Percentiles rank a stretch among this genome's conserved stretches.
These are phyloP conservation scores for Alternaria novae-zelandiae DNA, from an alignment of 2,329 filamentous ascomycete species.

Conservation along the genomic window DNA sequence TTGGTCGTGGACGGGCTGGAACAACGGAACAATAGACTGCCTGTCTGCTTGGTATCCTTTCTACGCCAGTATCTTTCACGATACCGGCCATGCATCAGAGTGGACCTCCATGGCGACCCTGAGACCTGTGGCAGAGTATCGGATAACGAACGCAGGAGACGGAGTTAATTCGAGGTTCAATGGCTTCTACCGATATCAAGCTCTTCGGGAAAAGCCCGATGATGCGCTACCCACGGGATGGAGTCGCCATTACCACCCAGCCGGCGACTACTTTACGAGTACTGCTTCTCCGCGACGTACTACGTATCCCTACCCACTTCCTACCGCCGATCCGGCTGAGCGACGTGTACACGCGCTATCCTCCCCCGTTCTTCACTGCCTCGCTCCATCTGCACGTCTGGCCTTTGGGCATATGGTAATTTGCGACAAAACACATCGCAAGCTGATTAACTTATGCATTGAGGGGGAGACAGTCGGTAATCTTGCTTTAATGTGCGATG, in stretches of 20 bases:
- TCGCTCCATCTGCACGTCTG: neutral
- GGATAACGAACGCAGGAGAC: neutral
- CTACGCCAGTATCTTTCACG: neutral
- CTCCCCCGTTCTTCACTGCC: neutral
- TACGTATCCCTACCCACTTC: neutral
- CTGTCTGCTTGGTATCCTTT: neutral
- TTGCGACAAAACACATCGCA: neutral
- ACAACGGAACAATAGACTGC: neutral
- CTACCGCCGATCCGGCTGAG: neutral
- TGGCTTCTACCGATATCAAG: neutral
- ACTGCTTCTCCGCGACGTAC: neutral
- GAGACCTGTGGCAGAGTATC: neutral
- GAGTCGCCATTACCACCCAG: neutral
- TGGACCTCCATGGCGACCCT: neutral
- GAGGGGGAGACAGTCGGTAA: neutral
- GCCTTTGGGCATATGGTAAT: neutral
- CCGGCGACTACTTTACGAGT: neutral
- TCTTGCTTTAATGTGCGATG: neutral
- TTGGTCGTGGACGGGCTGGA: neutral
- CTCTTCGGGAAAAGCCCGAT: neutral
- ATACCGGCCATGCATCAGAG: neutral
- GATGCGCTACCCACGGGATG: neutral
- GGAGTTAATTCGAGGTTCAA: neutral
- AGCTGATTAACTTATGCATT: neutral
- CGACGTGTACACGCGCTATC: neutral